Conservation (phyloP, 2,329 filamentous ascomycete species). For the Plectosphaerella cucumerina region DNA sequence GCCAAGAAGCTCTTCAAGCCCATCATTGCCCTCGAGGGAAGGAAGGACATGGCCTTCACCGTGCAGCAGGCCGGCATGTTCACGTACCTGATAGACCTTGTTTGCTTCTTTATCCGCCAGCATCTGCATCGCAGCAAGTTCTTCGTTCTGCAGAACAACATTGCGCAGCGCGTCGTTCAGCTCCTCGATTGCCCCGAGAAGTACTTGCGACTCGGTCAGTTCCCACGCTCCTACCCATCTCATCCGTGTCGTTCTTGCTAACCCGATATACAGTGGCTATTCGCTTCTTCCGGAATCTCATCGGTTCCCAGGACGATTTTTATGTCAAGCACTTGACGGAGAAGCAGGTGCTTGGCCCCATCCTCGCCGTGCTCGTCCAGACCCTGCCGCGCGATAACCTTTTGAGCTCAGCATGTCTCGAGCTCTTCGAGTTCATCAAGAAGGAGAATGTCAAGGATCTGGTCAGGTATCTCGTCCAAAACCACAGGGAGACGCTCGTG, state of each 20-base stretch:
- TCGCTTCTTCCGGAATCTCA: constrained; percentile 86
- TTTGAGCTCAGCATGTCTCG: constrained; percentile 87
- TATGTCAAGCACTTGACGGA: constrained; percentile 82
- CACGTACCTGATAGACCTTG: constrained; percentile 84
- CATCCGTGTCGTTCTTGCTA: constrained; percentile 10
- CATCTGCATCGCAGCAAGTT: constrained; percentile 83
- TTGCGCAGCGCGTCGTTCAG: constrained; percentile 76
- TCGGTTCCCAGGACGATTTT: constrained; percentile 84
- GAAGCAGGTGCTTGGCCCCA: constrained; percentile 75
- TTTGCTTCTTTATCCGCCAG: constrained; percentile 90
- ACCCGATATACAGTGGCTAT: constrained; percentile 62
- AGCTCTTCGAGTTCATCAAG: constrained; percentile 89
- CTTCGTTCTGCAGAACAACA: constrained; percentile 76
- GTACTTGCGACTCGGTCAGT: constrained; percentile 81
- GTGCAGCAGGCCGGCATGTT: constrained; percentile 88
- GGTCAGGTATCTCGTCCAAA: constrained; percentile 78
- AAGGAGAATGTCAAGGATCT: constrained; percentile 77
- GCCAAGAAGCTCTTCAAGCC: constrained; percentile 83
- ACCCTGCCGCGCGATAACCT: constrained; percentile 92
- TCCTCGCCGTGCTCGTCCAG: constrained; percentile 77
- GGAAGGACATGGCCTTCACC: constrained; percentile 64
- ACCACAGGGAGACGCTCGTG: constrained; percentile 73
- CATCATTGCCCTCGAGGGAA: constrained; percentile 71
- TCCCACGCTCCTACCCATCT: no score
- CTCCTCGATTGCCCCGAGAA: constrained; percentile 82